phyloP scores from a whole-genome alignment of 2,329 filamentous ascomycete species.

The Huntiella bhutanensis region DNA sequence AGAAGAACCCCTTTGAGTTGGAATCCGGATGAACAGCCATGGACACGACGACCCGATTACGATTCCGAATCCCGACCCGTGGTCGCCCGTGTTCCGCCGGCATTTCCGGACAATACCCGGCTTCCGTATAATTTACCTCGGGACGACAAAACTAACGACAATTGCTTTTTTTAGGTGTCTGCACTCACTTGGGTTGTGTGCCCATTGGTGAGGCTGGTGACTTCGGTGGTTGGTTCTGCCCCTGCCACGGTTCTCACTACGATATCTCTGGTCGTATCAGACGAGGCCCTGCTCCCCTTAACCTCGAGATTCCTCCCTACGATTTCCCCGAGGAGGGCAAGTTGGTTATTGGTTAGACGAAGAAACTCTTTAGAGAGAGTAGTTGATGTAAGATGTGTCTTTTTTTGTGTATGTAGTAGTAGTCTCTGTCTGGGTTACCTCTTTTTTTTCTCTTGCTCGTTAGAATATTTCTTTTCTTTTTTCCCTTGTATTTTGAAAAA shows the following conservation, averaged over 20 bases:
- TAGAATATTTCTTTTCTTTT: not conserved
- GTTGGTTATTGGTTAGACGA: conserved; percentile 75
- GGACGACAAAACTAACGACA: no score
- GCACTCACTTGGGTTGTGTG: conserved; percentile 97
- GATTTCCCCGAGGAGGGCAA: conserved; percentile 80
- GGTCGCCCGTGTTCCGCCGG: no score
- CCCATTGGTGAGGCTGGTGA: conserved; percentile 98
- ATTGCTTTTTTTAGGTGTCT: conserved; percentile 49
- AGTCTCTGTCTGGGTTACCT: no score
- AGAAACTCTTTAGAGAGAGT: conserved; percentile 7
- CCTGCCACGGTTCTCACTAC: conserved; percentile 99
- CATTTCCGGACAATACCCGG: no score
- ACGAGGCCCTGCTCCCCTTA: conserved; percentile 91
- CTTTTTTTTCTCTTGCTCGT: not conserved
- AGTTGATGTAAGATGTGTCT: not conserved
- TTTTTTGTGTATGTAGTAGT: not conserved
- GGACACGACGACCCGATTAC: no score
- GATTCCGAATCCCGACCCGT: no score
- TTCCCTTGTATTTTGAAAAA: not conserved
- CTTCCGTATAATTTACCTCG: no score
- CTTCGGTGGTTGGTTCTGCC: conserved; percentile 98
- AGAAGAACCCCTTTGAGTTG: conserved; percentile 13
- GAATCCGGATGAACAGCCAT: no score
- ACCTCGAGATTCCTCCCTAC: conserved; percentile 86
- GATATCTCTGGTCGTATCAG: conserved; percentile 97